Evolutionary conservation across 768 basidiomycete genomes (phyloP), one percentile per base, ranked within the genome.

Genomic region (Daedaleopsis nitida): DNA sequence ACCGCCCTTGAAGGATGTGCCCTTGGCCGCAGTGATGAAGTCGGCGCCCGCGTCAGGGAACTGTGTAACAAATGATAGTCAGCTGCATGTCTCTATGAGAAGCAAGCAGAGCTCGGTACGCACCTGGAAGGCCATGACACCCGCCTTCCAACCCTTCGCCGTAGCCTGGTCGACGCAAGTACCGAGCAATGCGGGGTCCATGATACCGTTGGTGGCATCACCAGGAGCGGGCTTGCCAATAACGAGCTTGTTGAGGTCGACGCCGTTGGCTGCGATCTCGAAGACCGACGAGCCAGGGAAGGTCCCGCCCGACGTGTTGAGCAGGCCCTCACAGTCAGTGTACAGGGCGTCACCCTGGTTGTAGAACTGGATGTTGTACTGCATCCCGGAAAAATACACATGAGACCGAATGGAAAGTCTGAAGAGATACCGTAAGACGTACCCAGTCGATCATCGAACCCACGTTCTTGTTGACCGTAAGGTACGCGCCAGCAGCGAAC

Each of bases 171-270:
- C 58, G 24, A 77, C 70, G 63, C 78, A 79, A 11, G 51, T 58
- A 11, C 65, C 65, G 19, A 79, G 63, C 16, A 65, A 63, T 10
- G 62, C 58, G 2, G 74, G 62, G 47, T 59, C 62, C 66, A 79
- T 73, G 65, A 74, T 78, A 19, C 69, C 70, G 54, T 74, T 77
- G 24, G 60, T 64, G 1, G 82, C 79, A 24, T 70, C 73, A 5
- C 51, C 21, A 48, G 66, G 67, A 14, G 74, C 70, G 7, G 87
- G 87, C 71, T 91, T 91, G 4, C 88, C 88, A 68, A 91, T 87
- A 61, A 90, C 83, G 55, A 90, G 77, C 73, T 91, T 90, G 68
- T 79, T 70, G 50, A 83, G 67, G 1, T 79, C 71, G 10, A 91
- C 82, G 42, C 62, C 62, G n/a, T 86, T 86, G 61, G 72, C 81